phyloP scores from a whole-genome alignment of 164 flowering plant genomes.

The Paratinospora sagittata region DNA sequence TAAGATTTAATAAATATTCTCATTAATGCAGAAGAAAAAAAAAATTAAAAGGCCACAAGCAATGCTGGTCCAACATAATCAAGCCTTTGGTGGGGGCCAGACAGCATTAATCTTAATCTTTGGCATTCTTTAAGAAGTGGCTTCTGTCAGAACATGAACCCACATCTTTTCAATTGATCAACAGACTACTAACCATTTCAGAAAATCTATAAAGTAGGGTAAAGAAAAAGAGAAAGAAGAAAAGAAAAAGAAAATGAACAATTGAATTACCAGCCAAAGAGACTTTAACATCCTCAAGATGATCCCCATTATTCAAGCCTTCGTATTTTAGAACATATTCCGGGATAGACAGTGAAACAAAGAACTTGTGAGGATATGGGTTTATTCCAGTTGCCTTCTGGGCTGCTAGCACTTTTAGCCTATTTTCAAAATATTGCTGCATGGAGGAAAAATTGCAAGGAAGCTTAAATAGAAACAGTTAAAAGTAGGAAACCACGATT shows the following conservation, averaged over 20 bases:
- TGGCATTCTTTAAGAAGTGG: neutral
- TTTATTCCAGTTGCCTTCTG: constrained; percentile 56
- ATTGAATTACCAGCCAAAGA: constrained; percentile 60
- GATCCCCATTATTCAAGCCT: constrained; percentile 50
- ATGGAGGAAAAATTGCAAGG: constrained; percentile 13
- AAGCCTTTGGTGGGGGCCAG: neutral
- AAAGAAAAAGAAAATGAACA: neutral
- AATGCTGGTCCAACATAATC: neutral
- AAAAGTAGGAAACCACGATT: neutral
- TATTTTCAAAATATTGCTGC: constrained; percentile 92
- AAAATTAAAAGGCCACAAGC: neutral
- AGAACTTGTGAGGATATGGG: constrained; percentile 91
- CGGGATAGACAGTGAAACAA: constrained; percentile 44
- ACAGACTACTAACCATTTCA: neutral
- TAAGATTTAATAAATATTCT: constrained; percentile 18
- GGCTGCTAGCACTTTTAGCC: constrained; percentile 55
- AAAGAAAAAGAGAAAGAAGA: neutral
- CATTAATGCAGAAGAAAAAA: neutral
- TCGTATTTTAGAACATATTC: constrained; percentile 56
- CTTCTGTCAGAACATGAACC: neutral
- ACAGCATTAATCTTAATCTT: neutral
- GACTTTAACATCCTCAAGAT: constrained; percentile 48
- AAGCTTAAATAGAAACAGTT: neutral
- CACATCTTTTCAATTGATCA: neutral
- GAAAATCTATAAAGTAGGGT: neutral